Evolutionary conservation across 805 yeast genomes (phyloP).

Genomic region (Myxozyma neotropica): DNA sequence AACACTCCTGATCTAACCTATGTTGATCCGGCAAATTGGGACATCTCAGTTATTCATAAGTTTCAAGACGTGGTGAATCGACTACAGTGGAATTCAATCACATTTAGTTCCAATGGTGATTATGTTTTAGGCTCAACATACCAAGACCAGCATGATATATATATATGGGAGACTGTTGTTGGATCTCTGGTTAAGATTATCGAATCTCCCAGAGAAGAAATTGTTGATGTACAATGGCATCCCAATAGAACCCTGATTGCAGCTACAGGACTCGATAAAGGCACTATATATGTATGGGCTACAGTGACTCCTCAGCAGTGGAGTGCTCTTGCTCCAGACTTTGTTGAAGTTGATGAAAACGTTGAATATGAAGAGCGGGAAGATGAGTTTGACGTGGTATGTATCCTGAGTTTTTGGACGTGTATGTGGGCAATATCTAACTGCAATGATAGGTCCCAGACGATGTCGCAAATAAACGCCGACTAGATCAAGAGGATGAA

Average conservation of each 20-base stretch:
- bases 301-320: slow-evolving; percentile 84
- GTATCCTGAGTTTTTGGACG: too few species aligned
- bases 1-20: slow-evolving; percentile 38
- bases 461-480: slow-evolving; percentile 61
- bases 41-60: slow-evolving; percentile 70
- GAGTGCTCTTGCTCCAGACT: slow-evolving; percentile 96
- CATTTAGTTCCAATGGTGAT: slow-evolving; percentile 74
- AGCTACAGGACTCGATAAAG: slow-evolving; percentile 83
- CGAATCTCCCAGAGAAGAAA: slow-evolving; percentile 88
- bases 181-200: slow-evolving; percentile 87
- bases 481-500: slow-evolving; percentile 65
- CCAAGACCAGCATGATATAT: slow-evolving; percentile 86
- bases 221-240: slow-evolving; percentile 87
- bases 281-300: slow-evolving; percentile 80
- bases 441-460: slow-evolving; percentile 45
- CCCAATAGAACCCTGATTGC: slow-evolving; percentile 70
- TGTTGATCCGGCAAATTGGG: slow-evolving; percentile 48
- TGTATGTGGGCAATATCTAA: too few species aligned
- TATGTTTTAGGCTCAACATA: slow-evolving; percentile 86
- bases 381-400: slow-evolving; percentile 82
- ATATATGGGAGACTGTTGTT: slow-evolving; percentile 87
- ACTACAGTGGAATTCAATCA: slow-evolving; percentile 83
- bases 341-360: slow-evolving; percentile 90
- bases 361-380: slow-evolving; percentile 84
- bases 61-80: slow-evolving; percentile 90